Evolutionary conservation across 495 filamentous ascomycete species (phyloP).

Genomic region (Penicillium roqueforti): DNA sequence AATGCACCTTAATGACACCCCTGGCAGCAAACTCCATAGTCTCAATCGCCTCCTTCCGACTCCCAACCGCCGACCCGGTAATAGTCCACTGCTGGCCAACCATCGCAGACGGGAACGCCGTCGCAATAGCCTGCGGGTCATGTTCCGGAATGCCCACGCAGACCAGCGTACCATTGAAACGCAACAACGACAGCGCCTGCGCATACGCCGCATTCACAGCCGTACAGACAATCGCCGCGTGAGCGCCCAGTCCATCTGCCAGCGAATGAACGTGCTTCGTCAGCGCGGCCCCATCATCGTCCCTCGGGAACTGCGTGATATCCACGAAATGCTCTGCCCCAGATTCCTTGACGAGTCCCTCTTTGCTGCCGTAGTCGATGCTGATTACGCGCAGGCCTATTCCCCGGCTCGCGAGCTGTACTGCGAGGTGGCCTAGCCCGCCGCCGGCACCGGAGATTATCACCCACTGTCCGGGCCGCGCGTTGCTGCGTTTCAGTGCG

Average conservation of each 20-base stretch:
- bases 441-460: slow-evolving; percentile 66
- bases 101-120: slow-evolving; percentile 48
- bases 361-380: slow-evolving; percentile 62
- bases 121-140: slow-evolving; percentile 53
- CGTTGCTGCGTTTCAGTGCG: slow-evolving; percentile 55
- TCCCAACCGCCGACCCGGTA: slow-evolving; percentile 60
- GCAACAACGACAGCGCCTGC: slow-evolving; percentile 52
- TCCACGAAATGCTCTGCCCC: slow-evolving; percentile 70
- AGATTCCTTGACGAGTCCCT: slow-evolving; percentile 51
- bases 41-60: slow-evolving; percentile 62
- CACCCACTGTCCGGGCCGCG: slow-evolving; percentile 58
- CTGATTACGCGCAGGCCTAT: slow-evolving; percentile 68
- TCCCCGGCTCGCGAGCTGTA: slow-evolving; percentile 57
- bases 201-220: slow-evolving; percentile 64
- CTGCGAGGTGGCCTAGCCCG: slow-evolving; percentile 62
- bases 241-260: slow-evolving; percentile 60
- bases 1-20: slow-evolving; percentile 58
- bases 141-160: slow-evolving; percentile 68
- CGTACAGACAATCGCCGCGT: slow-evolving; percentile 61
- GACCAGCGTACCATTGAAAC: slow-evolving; percentile 60
- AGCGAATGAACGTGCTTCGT: slow-evolving; percentile 53
- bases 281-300: slow-evolving; percentile 45
- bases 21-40: slow-evolving; percentile 58
- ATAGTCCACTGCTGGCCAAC: slow-evolving; percentile 53
- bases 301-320: slow-evolving; percentile 50